A percentile compares a stretch with the other conserved stretches of the same genome.
Evolutionary conservation across 75 land plant genomes (phyloP).

Genomic region (Azolla pinnata): DNA sequence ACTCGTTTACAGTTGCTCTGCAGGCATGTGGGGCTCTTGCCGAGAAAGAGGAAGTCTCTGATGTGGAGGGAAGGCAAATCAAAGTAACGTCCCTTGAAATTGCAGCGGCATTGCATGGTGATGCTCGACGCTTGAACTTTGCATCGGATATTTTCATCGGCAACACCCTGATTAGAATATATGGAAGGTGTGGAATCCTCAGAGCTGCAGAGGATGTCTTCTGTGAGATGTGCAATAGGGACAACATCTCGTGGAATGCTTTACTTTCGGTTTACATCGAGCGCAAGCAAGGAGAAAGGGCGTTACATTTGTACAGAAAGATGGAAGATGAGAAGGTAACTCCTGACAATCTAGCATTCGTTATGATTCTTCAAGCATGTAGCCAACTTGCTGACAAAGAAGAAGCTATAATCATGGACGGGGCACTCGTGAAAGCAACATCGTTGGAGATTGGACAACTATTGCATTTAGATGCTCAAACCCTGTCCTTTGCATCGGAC

Average conservation of each 20-base stretch:
- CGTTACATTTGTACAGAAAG: background rate
- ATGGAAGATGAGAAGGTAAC: background rate
- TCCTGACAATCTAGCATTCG: background rate
- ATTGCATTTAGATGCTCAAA: constrained; percentile 5
- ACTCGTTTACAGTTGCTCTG: constrained; percentile 33
- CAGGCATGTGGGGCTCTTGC: constrained; percentile 26
- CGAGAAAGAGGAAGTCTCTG: background rate
- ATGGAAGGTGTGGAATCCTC: background rate
- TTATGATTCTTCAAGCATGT: constrained; percentile 5
- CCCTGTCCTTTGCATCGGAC: constrained; percentile 11
- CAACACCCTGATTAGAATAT: background rate
- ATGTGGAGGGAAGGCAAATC: background rate
- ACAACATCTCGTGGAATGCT: constrained; percentile 16
- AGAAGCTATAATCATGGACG: background rate
- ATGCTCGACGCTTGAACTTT: background rate
- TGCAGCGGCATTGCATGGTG: background rate
- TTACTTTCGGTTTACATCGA: constrained; percentile 13
- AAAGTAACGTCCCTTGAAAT: background rate
- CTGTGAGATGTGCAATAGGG: background rate
- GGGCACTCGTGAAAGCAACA: background rate
- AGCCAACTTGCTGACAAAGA: background rate
- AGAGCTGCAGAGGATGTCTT: background rate
- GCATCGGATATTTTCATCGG: constrained; percentile 2
- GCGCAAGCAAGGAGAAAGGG: background rate
- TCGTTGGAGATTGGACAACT: background rate